phyloP scores from a whole-genome alignment of 2,329 filamentous ascomycete genomes.

The Pseudohalonectria lignicola region DNA sequence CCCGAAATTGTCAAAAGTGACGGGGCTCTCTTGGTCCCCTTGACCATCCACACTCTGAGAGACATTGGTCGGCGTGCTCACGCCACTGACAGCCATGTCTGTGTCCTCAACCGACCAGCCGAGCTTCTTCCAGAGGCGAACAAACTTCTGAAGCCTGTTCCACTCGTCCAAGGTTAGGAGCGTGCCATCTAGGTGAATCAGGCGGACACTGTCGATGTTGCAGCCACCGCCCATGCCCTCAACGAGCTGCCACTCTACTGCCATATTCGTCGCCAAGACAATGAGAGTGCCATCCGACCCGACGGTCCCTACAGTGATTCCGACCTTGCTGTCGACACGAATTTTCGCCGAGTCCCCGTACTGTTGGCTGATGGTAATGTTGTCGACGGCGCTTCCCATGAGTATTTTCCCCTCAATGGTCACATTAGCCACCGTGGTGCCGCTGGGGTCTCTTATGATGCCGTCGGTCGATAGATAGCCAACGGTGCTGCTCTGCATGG shows the following conservation, averaged over 20 bases:
- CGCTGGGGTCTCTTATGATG: background rate
- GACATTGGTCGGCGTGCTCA: background rate
- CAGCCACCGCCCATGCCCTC: background rate
- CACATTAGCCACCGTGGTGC: background rate
- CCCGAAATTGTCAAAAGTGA: no score
- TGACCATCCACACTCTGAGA: no score
- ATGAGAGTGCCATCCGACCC: no score
- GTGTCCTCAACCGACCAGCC: background rate
- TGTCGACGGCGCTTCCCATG: background rate
- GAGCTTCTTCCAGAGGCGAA: background rate
- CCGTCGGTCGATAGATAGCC: background rate
- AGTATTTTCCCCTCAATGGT: background rate
- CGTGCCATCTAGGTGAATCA: background rate
- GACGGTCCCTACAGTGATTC: no score
- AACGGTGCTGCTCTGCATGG: background rate
- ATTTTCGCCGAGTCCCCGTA: background rate
- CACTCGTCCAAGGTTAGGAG: background rate
- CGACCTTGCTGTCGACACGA: background rate
- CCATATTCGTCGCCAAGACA: no score
- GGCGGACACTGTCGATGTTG: background rate
- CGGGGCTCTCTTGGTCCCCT: no score
- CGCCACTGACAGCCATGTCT: background rate
- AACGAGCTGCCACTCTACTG: background rate
- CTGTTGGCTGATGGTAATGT: background rate
- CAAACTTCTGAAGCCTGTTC: background rate